Conservation (phyloP, 768 basidiomycete genomes). For the Boletus barrowsii region DNA sequence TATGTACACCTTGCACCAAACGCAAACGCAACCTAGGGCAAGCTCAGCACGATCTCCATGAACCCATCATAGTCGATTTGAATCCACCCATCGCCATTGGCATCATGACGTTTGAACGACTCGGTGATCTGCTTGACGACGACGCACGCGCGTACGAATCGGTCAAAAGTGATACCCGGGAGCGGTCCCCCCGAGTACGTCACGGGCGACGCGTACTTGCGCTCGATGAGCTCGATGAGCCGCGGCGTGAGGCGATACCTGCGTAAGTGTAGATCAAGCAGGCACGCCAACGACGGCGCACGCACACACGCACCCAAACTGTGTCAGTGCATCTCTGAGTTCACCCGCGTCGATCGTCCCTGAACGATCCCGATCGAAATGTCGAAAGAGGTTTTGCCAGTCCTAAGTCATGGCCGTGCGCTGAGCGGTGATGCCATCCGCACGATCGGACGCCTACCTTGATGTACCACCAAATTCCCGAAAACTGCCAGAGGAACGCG, state of each 20-base stretch:
- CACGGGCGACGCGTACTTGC: conserved; percentile 64
- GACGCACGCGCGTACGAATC: conserved; percentile 84
- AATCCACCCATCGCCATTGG: conserved; percentile 55
- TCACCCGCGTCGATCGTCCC: conserved; percentile 74
- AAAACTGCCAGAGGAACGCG: conserved; percentile 40
- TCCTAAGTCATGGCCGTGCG: conserved; percentile 43
- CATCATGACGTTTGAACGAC: conserved; percentile 63
- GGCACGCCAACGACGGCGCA: background rate
- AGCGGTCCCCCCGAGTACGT: conserved; percentile 31
- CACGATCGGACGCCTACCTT: conserved; percentile 36
- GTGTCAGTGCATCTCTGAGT: conserved; percentile 62
- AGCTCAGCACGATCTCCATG: conserved; percentile 46
- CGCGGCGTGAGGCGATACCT: conserved; percentile 66
- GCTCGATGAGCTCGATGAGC: conserved; percentile 62
- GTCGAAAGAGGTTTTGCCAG: conserved; percentile 81
- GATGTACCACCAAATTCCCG: conserved; percentile 81
- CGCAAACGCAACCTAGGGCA: conserved; percentile 25
- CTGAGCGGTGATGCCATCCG: too few species aligned
- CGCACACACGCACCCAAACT: conserved; percentile 58
- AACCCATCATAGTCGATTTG: conserved; percentile 55
- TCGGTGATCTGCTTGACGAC: conserved; percentile 77
- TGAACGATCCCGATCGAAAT: conserved; percentile 82
- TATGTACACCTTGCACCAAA: background rate
- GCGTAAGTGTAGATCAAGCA: background rate
- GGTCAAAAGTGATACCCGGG: conserved; percentile 79